Base-by-base conservation (phyloP, 352 stramenopile species). In the Globisporangium spiculum region DNA sequence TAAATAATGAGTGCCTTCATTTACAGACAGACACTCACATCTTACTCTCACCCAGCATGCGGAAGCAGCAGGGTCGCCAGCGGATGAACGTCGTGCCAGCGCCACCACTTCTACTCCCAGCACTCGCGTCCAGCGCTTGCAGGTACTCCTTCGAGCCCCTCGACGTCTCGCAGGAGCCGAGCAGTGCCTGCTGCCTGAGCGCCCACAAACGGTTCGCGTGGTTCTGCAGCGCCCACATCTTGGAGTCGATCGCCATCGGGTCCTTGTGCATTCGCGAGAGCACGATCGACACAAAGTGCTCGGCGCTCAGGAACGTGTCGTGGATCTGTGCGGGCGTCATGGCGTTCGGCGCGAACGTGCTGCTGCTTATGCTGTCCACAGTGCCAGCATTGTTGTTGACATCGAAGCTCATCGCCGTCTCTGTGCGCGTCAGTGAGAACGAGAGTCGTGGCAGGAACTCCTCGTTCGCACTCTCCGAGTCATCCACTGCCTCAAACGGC, bases 91-190 rank as follows among this genome's bases (percentile, higher is more conserved):
- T 22, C 16, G 44, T 4, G 6, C 26, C 26, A 24, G 2, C 1
- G 4, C 56, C 67, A n/a, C 30, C 63, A 3, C 16, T 65, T 0
- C 22, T 56, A 18, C 16, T 66, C 41, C 12, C 56, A 18, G 16
- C 59, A 7, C 5, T 66, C 14, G 62, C 44, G 1, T 62, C 55
- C 6, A 36, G 63, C 1, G 60, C 32, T 7, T 69, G 58, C 7
- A 73, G 57, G 65, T 90, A 88, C 59, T 74, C 74, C 63, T 79
- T 83, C 16, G 75, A 73, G n/a, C 77, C 79, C 1, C 84, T 76
- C 9, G 76, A 86, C 22, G 60, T 68, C 63, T 92, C 84, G 52
- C 84, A 92, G 1, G 84, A 87, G 41, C 81, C 81, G n/a, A 87
- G 59, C 12, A 79, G 66, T 18, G 75, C 81, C 70, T 91, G 83